Evolutionary conservation across 257 asterid genomes (phyloP), one percentile per base, ranked within the genome.

Genomic region (Penstemon eatonii): DNA sequence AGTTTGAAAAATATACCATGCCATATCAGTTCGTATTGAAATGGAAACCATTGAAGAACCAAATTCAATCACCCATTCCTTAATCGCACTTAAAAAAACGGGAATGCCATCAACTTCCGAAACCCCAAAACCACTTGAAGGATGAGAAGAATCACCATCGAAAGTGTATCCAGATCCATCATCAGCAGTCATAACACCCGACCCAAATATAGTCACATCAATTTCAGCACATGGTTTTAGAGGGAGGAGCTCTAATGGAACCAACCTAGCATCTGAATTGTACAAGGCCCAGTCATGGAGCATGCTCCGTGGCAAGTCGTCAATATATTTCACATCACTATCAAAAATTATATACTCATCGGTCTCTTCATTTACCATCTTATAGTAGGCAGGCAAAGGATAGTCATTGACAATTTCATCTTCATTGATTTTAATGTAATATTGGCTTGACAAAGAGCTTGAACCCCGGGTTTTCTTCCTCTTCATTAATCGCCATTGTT

Each of bases 391-490:
- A 63, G 99, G 99, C 63, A 88, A 72, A 63, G 97, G 99, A 78
- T 93, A 93, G 74, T 90, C 99, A 78, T 76, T 86, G 67, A 97
- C 96, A 56, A 93, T 93, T 86, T 93, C 99, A 83, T 88, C 99
- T 79, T 93, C 99, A 47, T 90, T 88, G 75, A 93, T 93, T 85
- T 86, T 93, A 53, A 93, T 88, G 78, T 90, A 93, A 74, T 81
- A 87, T 71, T 90, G 87, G 77, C 77, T 74, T 0, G 92, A 84
- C 6, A 77, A 77, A 44, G 86, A 77, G 67, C 86, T 64, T 13
- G 89, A 59, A 68, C 82, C 84, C 59, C 79, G 69, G 58, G 82
- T 58, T 63, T 82, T 93, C 77, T 80, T 93, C 78, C 85, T 86
- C 81, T 87, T 90, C 96, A 87, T 76, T 50, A 92, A 80, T 44